Percentiles rank a stretch among this genome's conserved stretches.
These are phyloP conservation scores for Solanum ossicruentum DNA, from an alignment of 257 asterid species.

Conservation along the genomic window DNA sequence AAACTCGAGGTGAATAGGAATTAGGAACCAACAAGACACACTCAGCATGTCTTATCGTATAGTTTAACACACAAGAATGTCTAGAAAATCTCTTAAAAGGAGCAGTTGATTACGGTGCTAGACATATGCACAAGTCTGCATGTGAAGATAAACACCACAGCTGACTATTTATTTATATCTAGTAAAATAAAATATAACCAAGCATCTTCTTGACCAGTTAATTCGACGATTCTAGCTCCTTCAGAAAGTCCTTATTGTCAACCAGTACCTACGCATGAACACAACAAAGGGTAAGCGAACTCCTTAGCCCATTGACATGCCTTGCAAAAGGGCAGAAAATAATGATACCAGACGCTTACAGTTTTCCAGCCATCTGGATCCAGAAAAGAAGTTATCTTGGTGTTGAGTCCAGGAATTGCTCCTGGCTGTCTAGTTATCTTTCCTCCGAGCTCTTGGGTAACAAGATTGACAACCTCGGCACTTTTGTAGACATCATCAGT, in stretches of 20 bases:
- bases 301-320: not conserved
- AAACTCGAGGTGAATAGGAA: not conserved
- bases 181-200: not conserved
- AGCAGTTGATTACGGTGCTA: not conserved
- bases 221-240: slow-evolving; percentile 48
- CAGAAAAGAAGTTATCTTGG: slow-evolving; percentile 78
- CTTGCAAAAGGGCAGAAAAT: not conserved
- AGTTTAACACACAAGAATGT: not conserved
- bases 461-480: slow-evolving; percentile 69
- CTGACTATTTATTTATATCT: not conserved
- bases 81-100: not conserved
- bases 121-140: not conserved
- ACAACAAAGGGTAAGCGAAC: not conserved
- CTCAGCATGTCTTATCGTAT: not conserved
- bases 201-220: slow-evolving; percentile 4
- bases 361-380: slow-evolving; percentile 99
- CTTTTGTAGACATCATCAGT: slow-evolving; percentile 92
- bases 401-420: slow-evolving; percentile 78
- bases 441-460: slow-evolving; percentile 83
- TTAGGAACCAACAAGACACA: not conserved
- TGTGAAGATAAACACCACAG: not conserved
- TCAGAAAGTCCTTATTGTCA: slow-evolving; percentile 75
- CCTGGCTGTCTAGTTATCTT: slow-evolving; percentile 87
- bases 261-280: slow-evolving; percentile 63
- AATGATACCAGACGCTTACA: slow-evolving; percentile 27